A percentile compares a stretch with the other conserved stretches of the same genome.
These are phyloP conservation scores for Tuber brumale DNA, from an alignment of 495 filamentous ascomycete genomes.

Conservation along the genomic window DNA sequence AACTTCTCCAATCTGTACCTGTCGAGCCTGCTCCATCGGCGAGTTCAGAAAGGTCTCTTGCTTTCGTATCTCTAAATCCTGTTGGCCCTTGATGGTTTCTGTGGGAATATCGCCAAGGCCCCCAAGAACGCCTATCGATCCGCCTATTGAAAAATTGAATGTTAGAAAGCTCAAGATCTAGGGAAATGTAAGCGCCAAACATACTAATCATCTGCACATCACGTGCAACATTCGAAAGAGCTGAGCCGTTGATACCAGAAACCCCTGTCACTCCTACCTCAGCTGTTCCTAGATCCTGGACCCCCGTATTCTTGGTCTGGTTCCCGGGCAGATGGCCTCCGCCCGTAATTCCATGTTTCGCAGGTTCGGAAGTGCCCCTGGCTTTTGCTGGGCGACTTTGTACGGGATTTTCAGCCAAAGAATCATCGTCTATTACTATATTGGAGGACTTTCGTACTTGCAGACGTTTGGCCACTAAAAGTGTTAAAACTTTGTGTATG, in stretches of 20 bases:
- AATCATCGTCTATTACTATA: not conserved
- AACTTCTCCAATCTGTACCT: not conserved
- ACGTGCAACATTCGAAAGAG: not conserved
- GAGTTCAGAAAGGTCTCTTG: not conserved
- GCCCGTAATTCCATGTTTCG: not conserved
- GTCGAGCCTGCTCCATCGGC: not conserved
- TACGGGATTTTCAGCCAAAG: not conserved
- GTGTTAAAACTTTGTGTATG: not conserved
- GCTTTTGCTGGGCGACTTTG: not conserved
- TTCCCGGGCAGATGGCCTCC: not conserved
- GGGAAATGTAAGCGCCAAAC: not conserved
- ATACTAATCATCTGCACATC: not conserved
- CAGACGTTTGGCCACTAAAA: conserved; percentile 3
- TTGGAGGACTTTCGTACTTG: not conserved
- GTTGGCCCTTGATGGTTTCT: not conserved
- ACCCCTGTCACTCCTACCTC: not conserved
- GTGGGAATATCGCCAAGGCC: not conserved
- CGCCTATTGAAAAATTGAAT: not conserved
- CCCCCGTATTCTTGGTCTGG: not conserved
- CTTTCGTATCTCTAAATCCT: not conserved
- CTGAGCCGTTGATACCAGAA: not conserved
- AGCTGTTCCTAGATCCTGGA: not conserved
- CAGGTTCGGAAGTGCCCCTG: not conserved
- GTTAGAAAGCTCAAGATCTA: not conserved
- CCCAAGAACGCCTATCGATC: not conserved